Evolutionary conservation across 768 basidiomycete genomes (phyloP), one percentile per base, ranked within the genome.

Genomic region (Leucosporidium creatinivorum): DNA sequence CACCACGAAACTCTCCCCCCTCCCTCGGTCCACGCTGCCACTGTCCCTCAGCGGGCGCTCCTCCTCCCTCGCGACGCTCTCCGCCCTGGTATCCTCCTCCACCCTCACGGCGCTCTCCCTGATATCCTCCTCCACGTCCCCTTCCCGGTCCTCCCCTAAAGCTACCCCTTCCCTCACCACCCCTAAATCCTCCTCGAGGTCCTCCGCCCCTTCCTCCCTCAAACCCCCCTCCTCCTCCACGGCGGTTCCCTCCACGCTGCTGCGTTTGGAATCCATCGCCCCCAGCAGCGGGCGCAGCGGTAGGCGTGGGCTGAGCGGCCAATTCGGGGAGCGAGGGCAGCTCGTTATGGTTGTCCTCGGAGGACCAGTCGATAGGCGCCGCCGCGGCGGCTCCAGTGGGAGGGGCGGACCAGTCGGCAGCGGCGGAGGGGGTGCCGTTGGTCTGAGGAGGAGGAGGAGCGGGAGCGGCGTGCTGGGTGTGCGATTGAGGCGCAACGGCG

Each of bases 321-420:
- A 71, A 61, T n/a, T 67, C 70, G 3, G 63, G 63, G 5, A 72
- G 62, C 39, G 54, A n/a, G 0, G 70, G 70, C 0, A 72, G 44
- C 1, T 31, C 67, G 12, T n/a, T 57, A 1, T 15, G 60, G 6
- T 63, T 58, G 21, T 72, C 70, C 12, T 61, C 59, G 0, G 64
- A 57, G 15, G 63, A 28, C 70, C 70, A 72, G 58, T 72, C 70
- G 52, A 72, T 33, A 10, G 49, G 28, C 7, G 61, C 17, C 12
- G 60, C 30, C 7, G 61, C 17, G 13, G 60, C 30, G 2, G 26
- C 19, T 19, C 51, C 61, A 28, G n/a, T 17, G 3, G 21, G 8
- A 1, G 52, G 30, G 39, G 8, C 15, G 39, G 39, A 9, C 39
- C 39, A 44, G 15, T 44, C 39, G 12, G 56, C 56, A n/a, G n/a